Base-by-base conservation (phyloP, 805 yeast species). In the Kodamaea kaohsiungensis region DNA sequence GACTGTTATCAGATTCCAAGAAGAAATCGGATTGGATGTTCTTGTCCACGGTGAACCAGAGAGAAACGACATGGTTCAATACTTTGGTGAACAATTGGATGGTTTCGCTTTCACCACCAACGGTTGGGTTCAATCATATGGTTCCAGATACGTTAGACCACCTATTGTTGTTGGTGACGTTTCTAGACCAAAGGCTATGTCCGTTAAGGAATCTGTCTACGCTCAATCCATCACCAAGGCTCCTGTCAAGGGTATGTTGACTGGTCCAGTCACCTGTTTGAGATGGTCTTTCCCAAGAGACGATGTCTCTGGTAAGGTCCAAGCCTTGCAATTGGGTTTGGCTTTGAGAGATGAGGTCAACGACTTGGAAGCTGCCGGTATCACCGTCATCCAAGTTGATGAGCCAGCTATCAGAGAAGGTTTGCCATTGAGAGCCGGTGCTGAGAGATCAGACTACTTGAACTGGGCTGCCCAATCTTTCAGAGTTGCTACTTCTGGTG, bases 251-350 rank as follows among this genome's bases (percentile, higher is more conserved):
- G 99, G 99, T 90, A 95, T 95, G 99, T 88, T 95, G 76, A 92
- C 99, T 74, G 99, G 99, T 81, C 99, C 99, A 76, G 95, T 95
- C 70, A 95, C 99, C 74, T 91, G 96, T 81, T 88, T 95, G 77
- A 90, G 99, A 87, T 95, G 99, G 99, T 95, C 99, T 68, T 95
- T 95, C 98, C 99, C 99, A 83, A 91, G 99, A 88, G 93, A 92
- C 75, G 99, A 95, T 71, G 88, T 93, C 65, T 82, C 96, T 60
- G 92, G 89, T 81, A 84, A 89, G 82, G 84, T 85, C 65, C 99
- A 95, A 84, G 91, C 98, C 66, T 84, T 89, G 76, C 99, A 95
- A 85, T 88, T 95, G 73, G 96, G 96, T 75, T 83, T 95, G 71
- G 98, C 98, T 67, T 84, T 95, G 73, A 91, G 98, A 83, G 99